phyloP scores from a whole-genome alignment of 345 rosid species.

The Populus tremula region DNA sequence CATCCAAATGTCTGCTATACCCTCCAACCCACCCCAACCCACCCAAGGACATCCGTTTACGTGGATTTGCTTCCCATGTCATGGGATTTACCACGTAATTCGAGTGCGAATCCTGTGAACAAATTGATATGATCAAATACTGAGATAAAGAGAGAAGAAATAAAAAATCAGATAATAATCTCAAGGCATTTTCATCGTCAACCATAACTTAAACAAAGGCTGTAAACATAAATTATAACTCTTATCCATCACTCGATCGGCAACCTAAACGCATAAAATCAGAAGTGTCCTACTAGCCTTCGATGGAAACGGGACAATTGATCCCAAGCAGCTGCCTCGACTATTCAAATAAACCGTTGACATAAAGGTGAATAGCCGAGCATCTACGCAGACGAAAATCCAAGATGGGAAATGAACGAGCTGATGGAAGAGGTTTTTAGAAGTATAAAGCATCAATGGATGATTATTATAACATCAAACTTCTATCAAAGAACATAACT shows the following conservation, averaged over 20 bases:
- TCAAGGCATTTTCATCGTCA: not conserved
- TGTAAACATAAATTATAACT: not conserved
- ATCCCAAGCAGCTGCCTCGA: not conserved
- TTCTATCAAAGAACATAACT: slow-evolving; percentile 17
- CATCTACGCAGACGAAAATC: not conserved
- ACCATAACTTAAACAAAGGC: not conserved
- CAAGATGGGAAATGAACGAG: not conserved
- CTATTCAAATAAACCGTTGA: not conserved
- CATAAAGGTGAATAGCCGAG: not conserved
- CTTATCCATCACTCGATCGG: not conserved
- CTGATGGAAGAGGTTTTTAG: slow-evolving; percentile 7
- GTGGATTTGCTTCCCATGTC: not conserved
- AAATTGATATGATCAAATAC: not conserved
- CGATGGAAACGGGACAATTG: not conserved
- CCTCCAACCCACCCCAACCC: too few relatives aligned
- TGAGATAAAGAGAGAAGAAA: not conserved
- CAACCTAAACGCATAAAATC: not conserved
- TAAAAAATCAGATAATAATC: not conserved
- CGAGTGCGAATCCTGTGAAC: not conserved
- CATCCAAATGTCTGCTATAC: too few relatives aligned
- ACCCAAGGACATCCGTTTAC: too few relatives aligned
- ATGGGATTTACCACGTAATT: not conserved
- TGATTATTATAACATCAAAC: not conserved
- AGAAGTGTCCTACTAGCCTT: not conserved
- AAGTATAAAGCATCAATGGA: slow-evolving; percentile 10